Evolutionary conservation across 257 asterid species (phyloP).

Genomic region (Handroanthus guayacan): DNA sequence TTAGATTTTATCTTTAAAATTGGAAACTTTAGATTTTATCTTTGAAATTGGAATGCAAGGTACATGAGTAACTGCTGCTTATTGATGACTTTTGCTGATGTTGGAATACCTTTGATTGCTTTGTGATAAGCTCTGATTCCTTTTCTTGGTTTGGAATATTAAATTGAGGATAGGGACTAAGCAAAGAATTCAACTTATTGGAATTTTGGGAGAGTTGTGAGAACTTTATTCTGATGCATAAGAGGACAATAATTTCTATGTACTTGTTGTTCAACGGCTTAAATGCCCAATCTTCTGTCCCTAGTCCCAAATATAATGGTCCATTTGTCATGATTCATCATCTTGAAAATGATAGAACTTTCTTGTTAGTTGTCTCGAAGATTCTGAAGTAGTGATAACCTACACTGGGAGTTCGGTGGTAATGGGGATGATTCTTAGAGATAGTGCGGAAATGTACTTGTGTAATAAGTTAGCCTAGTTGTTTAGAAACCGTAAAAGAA

Average conservation of each 20-base stretch:
- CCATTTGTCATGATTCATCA: slow-evolving; percentile 1
- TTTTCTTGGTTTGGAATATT: not conserved
- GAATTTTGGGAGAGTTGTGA: not conserved
- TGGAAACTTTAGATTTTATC: no score
- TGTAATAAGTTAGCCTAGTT: not conserved
- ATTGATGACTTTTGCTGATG: slow-evolving; percentile 1
- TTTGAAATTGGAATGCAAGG: no score
- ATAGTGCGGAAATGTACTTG: not conserved
- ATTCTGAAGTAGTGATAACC: not conserved
- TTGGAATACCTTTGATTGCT: slow-evolving; percentile 11
- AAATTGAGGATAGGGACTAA: slow-evolving; percentile 7
- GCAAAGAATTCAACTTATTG: not conserved
- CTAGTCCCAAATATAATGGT: not conserved
- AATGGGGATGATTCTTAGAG: not conserved
- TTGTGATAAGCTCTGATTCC: not conserved
- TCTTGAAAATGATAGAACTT: not conserved
- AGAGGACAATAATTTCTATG: not conserved
- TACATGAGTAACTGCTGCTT: not conserved
- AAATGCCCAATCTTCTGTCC: not conserved
- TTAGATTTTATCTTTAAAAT: not conserved
- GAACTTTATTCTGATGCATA: slow-evolving; percentile 2
- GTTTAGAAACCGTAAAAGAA: not conserved
- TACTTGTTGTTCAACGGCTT: not conserved
- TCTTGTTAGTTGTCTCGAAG: not conserved
- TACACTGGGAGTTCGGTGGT: not conserved